A percentile compares a stretch with the other conserved stretches of the same genome.
Conservation (phyloP, 1,139 yeast species). For the Kazachstania sp. region DNA sequence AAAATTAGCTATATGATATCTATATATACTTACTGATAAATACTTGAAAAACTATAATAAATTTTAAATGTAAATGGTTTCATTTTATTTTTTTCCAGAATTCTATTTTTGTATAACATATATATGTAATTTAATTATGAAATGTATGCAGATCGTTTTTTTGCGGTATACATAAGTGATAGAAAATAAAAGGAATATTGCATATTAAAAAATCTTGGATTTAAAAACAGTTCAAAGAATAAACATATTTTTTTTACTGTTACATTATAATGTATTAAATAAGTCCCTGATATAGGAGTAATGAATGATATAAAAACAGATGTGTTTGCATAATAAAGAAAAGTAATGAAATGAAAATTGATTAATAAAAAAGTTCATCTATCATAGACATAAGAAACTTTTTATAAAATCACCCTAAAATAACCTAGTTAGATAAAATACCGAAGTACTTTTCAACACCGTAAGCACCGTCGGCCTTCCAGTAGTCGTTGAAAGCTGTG, state of each 20-base stretch:
- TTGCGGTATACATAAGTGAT: neutral
- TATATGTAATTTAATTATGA: neutral
- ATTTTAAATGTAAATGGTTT: too few species aligned
- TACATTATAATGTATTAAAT: neutral
- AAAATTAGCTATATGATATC: constrained; percentile 15
- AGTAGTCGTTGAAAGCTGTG: constrained; percentile 66
- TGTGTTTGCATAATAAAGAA: neutral
- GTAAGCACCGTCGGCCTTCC: constrained; percentile 64
- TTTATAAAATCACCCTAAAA: neutral
- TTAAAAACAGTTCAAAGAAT: neutral
- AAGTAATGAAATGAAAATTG: neutral
- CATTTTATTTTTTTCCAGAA: too few species aligned
- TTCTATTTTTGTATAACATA: too few species aligned
- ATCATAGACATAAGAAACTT: neutral
- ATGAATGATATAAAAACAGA: neutral
- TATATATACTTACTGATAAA: too few species aligned
- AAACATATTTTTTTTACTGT: neutral
- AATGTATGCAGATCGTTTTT: neutral
- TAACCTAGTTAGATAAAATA: constrained; percentile 28
- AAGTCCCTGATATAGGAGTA: neutral
- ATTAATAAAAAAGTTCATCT: neutral
- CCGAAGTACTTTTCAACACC: constrained; percentile 74
- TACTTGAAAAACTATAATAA: neutral
- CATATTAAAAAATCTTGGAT: neutral
- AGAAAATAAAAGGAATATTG: neutral